Base-by-base conservation (phyloP, 148 eudicot species). In the Chenopodium formosanum region DNA sequence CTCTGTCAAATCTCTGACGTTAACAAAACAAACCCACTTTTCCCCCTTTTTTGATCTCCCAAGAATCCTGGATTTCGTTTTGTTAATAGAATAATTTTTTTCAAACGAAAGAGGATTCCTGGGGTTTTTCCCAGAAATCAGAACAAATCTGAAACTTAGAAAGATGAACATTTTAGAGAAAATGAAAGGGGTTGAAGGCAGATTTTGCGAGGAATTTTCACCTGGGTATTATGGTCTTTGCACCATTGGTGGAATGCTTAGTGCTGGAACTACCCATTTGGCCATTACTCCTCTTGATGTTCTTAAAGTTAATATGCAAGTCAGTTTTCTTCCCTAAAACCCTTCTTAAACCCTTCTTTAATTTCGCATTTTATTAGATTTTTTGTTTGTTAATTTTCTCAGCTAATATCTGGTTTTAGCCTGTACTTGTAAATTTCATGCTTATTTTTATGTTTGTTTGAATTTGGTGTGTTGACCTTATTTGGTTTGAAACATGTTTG, bases 291-390 rank as follows among this genome's bases (percentile, higher is more conserved):
- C 98, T 74, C 92, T 95, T 79, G 98, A 95, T 90, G 98, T 95
- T 62, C 91, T 95, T 44, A 95, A 95, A 89, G 98, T 95, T 37
- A 92, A 95, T 86, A 95, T 93, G 98, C 98, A 95, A 84, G 98
- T 93, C 8, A n/a, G 75, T 83, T 63, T 8, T 68, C 64, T 75
- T 31, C 50, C 32, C 80, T 84, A 31, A 84, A 80, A 80, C 86
- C 86, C 86, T 44, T 7, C 70, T 74, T 80, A 75, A 80, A 60
- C 77, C 80, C 79, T 78, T 76, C 9, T 0, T 3, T 11, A 0
- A 7, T 13, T 17, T 82, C 47, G 9, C n/a, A 48, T 53, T 0
- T 67, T 71, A 7, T 34, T 10, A 50, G 53, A 50, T 50, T 50
- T 1, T 19, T 9, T 71, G 23, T 0, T 16, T 79, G 25, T 56